Conservation (phyloP, 768 basidiomycete genomes). For the Podaxis pistillaris region DNA sequence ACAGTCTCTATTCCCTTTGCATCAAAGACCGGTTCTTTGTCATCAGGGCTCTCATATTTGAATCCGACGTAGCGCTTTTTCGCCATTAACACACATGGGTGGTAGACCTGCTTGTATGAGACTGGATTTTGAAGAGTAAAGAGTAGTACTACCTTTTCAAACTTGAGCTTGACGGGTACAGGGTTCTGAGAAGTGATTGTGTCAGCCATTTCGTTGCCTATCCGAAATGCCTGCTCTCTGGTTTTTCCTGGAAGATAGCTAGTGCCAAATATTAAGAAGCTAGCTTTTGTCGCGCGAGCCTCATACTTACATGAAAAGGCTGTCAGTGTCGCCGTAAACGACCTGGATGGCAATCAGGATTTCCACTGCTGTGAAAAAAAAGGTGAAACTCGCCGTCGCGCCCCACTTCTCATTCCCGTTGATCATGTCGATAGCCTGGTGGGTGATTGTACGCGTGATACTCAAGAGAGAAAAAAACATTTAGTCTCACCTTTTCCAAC, state of each 20-base stretch:
- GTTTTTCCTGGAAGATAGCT: slow-evolving; percentile 84
- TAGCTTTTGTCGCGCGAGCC: not conserved
- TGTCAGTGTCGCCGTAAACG: slow-evolving; percentile 98
- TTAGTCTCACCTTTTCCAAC: slow-evolving; percentile 72
- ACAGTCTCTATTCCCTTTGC: slow-evolving; percentile 99
- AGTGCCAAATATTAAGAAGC: not conserved
- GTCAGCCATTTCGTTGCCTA: slow-evolving; percentile 92
- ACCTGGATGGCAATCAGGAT: slow-evolving; percentile 41
- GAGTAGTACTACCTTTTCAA: slow-evolving; percentile 74
- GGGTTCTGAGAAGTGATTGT: slow-evolving; percentile 85
- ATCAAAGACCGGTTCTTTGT: slow-evolving; percentile 79
- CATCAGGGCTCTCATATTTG: slow-evolving; percentile 86
- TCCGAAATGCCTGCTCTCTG: slow-evolving; percentile 89
- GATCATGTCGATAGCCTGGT: slow-evolving; percentile 79
- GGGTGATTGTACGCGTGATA: not conserved
- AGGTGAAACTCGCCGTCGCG: slow-evolving; percentile 45
- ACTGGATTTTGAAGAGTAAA: not conserved
- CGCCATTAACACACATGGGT: slow-evolving; percentile 92
- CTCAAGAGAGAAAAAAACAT: not conserved
- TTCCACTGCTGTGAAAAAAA: not conserved
- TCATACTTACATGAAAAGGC: slow-evolving; percentile 69
- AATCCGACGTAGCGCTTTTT: slow-evolving; percentile 99
- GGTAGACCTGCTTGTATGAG: slow-evolving; percentile 68
- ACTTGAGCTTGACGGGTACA: slow-evolving; percentile 91
- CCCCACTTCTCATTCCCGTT: slow-evolving; percentile 82